phyloP scores from a whole-genome alignment of 75 land plant species.

The Gnetum montanum region DNA sequence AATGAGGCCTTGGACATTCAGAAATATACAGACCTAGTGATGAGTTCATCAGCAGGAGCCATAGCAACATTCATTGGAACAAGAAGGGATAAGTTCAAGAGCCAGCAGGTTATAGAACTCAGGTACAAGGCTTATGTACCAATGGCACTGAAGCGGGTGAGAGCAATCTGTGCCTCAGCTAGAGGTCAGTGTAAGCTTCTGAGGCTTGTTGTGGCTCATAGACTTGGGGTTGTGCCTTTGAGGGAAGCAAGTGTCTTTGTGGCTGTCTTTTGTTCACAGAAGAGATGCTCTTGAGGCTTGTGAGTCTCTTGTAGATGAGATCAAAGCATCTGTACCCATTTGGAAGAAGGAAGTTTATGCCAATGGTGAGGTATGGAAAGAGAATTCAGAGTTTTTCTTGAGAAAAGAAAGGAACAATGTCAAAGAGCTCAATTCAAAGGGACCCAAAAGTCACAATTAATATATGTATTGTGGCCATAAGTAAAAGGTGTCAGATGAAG shows the following conservation, averaged over 20 bases:
- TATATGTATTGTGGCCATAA: not conserved
- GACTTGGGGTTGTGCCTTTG: constrained; percentile 65
- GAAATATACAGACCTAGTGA: constrained; percentile 49
- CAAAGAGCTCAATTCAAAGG: constrained; percentile 1
- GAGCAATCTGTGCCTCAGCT: constrained; percentile 44
- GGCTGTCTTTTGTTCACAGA: constrained; percentile 77
- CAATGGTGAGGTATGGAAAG: constrained; percentile 93
- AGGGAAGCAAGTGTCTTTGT: constrained; percentile 86
- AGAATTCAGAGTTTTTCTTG: constrained; percentile 71
- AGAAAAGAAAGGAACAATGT: constrained; percentile 18
- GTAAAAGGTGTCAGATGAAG: constrained; percentile 1
- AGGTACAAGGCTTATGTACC: constrained; percentile 80
- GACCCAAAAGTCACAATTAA: not conserved
- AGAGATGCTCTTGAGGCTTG: constrained; percentile 77
- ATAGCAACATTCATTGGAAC: constrained; percentile 86
- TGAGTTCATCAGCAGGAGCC: constrained; percentile 67
- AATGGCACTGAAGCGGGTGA: constrained; percentile 61
- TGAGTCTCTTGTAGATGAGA: constrained; percentile 72
- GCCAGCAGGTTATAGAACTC: constrained; percentile 57
- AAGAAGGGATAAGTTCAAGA: constrained; percentile 71
- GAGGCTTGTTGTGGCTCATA: constrained; percentile 55
- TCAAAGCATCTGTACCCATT: constrained; percentile 87
- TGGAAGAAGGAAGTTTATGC: constrained; percentile 96
- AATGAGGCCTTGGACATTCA: constrained; percentile 30
- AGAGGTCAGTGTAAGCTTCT: constrained; percentile 43